Conservation (phyloP, 441 rosid species). For the Erodium moschatum region DNA sequence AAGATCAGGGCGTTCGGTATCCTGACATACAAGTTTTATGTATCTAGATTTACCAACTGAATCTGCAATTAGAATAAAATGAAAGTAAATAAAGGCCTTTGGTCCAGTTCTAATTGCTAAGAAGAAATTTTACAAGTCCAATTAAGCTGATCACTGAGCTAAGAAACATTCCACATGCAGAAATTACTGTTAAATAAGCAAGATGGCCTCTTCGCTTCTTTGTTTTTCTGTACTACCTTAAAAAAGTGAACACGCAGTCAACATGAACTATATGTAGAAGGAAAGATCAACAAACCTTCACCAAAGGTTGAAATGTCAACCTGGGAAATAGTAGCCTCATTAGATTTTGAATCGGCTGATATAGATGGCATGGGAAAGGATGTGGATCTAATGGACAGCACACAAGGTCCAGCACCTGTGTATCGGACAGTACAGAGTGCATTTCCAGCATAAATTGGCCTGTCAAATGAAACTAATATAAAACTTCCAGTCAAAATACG, state of each 20-base stretch:
- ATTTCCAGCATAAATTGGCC: constrained; percentile 97
- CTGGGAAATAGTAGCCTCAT: constrained; percentile 61
- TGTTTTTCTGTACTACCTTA: background rate
- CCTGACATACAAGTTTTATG: constrained; percentile 53
- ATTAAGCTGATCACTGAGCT: background rate
- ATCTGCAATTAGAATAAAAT: constrained; percentile 33
- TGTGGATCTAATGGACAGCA: constrained; percentile 67
- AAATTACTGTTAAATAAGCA: constrained; percentile 10
- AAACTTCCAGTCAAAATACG: background rate
- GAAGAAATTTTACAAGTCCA: constrained; percentile 1
- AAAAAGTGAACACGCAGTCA: constrained; percentile 13
- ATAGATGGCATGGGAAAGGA: constrained; percentile 46
- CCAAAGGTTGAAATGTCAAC: constrained; percentile 76
- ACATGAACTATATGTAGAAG: constrained; percentile 9
- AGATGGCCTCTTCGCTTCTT: background rate
- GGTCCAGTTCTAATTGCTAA: background rate
- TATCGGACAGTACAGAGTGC: constrained; percentile 74
- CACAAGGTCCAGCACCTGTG: constrained; percentile 62
- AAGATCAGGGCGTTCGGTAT: constrained; percentile 86
- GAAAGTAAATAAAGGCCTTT: constrained; percentile 9
- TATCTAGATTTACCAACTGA: constrained; percentile 55
- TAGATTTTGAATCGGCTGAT: constrained; percentile 32
- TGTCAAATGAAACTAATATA: constrained; percentile 22
- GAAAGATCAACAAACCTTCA: constrained; percentile 52
- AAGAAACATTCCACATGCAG: constrained; percentile 1